phyloP scores from a whole-genome alignment of 2,329 filamentous ascomycete genomes.

The Teratosphaeria epicoccoides region DNA sequence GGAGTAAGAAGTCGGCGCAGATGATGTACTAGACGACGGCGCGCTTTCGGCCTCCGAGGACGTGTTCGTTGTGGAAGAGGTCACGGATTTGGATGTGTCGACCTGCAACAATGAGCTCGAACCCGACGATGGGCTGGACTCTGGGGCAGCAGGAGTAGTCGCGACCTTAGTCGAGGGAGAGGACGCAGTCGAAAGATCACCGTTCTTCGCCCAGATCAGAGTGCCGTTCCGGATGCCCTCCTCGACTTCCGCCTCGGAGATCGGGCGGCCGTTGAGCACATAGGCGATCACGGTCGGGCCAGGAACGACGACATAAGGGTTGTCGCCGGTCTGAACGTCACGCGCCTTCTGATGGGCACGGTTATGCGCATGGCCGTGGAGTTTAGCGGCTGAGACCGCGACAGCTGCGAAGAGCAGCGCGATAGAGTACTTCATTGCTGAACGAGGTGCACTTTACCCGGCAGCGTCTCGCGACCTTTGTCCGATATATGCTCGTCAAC shows the following conservation, averaged over 20 bases:
- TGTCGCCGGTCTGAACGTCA: conserved; percentile 33
- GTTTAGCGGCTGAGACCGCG: conserved; percentile 45
- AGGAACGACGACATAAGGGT: conserved; percentile 45
- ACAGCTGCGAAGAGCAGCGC: conserved; percentile 27
- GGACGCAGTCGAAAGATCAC: conserved; percentile 14
- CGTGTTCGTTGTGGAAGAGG: not conserved
- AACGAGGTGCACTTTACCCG: not conserved
- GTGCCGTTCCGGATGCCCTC: conserved; percentile 60
- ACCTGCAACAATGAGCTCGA: not conserved
- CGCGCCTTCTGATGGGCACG: conserved; percentile 53
- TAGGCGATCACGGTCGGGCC: conserved; percentile 60
- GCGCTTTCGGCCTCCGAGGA: not conserved
- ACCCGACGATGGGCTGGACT: not conserved
- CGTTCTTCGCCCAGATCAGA: conserved; percentile 49
- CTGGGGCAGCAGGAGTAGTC: too few species aligned
- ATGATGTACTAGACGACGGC: not conserved
- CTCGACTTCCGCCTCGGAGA: conserved; percentile 56
- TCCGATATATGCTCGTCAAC: conserved; percentile 8
- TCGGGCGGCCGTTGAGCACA: conserved; percentile 53
- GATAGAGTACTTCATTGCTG: conserved; percentile 28
- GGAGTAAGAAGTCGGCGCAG: conserved; percentile 15
- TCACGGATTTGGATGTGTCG: not conserved
- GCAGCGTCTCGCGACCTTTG: conserved; percentile 3
- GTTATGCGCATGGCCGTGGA: conserved; percentile 46
- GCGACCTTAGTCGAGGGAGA: too few species aligned